These are phyloP conservation scores for Solioccasus polychromus DNA, from an alignment of 768 basidiomycete species.

Conservation along the genomic window DNA sequence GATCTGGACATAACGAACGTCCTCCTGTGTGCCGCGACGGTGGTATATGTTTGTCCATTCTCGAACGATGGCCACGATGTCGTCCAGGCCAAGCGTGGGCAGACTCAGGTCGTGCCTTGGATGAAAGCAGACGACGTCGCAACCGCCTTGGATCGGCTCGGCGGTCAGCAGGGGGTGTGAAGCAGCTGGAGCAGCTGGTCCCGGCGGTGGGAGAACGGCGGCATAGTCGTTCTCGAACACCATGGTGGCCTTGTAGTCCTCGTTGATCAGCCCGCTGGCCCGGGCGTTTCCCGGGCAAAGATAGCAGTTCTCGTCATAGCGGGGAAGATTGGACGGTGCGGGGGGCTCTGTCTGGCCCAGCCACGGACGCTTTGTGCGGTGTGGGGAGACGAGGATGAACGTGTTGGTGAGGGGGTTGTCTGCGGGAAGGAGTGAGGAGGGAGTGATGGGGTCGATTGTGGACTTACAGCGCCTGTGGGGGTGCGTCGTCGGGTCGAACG, in stretches of 20 bases:
- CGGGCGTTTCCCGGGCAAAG: slow-evolving; percentile 85
- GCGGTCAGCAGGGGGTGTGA: slow-evolving; percentile 60
- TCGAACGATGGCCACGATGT: slow-evolving; percentile 63
- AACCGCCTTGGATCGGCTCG: slow-evolving; percentile 75
- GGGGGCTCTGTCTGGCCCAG: slow-evolving; percentile 78
- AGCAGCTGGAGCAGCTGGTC: slow-evolving; percentile 47
- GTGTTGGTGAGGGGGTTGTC: slow-evolving; percentile 80
- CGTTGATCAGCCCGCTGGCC: slow-evolving; percentile 68
- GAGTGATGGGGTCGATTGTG: not conserved
- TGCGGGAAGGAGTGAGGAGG: slow-evolving; percentile 31
- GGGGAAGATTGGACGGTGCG: slow-evolving; percentile 48
- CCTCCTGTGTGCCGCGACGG: slow-evolving; percentile 56
- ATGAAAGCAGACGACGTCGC: slow-evolving; percentile 86
- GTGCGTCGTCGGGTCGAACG: slow-evolving; percentile 60
- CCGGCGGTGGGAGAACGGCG: slow-evolving; percentile 66
- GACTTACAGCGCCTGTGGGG: slow-evolving; percentile 69
- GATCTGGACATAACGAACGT: slow-evolving; percentile 81
- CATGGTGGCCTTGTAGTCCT: slow-evolving; percentile 61
- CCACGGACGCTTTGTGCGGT: slow-evolving; percentile 91
- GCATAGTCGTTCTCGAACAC: slow-evolving; percentile 83
- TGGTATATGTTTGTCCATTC: slow-evolving; percentile 73
- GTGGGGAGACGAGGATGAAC: slow-evolving; percentile 82
- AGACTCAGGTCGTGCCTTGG: slow-evolving; percentile 85
- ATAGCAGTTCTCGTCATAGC: slow-evolving; percentile 74
- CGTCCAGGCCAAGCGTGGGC: slow-evolving; percentile 54